phyloP scores from a whole-genome alignment of 805 yeast genomes.

The Sungouiozyma ichnusensis region DNA sequence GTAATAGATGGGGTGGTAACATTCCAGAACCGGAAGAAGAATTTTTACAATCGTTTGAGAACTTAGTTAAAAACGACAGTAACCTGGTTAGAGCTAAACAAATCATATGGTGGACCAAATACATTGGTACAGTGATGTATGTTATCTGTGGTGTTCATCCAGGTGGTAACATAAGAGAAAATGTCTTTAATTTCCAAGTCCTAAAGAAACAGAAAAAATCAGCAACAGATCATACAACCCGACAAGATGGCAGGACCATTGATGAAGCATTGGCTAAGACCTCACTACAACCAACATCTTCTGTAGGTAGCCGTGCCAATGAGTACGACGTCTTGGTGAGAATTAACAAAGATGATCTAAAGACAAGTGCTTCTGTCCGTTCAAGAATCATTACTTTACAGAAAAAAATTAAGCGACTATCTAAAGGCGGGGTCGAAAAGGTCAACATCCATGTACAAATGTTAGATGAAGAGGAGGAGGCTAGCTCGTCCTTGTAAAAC shows the following conservation, averaged over 20 bases:
- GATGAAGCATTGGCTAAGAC: conserved; percentile 12
- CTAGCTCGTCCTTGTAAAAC: too few species aligned
- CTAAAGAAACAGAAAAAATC: conserved; percentile 23
- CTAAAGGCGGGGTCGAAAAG: conserved; percentile 39
- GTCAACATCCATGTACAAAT: conserved; percentile 43
- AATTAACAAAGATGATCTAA: conserved; percentile 42
- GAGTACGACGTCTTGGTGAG: conserved; percentile 33
- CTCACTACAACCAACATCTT: neutral
- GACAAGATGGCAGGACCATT: conserved; percentile 8
- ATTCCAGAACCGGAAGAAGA: conserved; percentile 45
- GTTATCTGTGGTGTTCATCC: conserved; percentile 75
- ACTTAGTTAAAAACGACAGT: conserved; percentile 38
- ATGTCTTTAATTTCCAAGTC: conserved; percentile 38
- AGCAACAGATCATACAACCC: conserved; percentile 9
- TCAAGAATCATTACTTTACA: conserved; percentile 49
- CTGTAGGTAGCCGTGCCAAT: neutral
- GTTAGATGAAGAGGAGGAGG: conserved; percentile 14
- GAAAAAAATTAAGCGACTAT: conserved; percentile 48
- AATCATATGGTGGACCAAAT: conserved; percentile 62
- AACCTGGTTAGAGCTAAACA: conserved; percentile 34
- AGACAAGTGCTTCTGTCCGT: conserved; percentile 49
- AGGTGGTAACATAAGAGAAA: conserved; percentile 64
- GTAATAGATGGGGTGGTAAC: conserved; percentile 79
- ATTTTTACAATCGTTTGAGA: conserved; percentile 38
- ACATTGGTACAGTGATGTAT: conserved; percentile 63